phyloP scores from a whole-genome alignment of 106 monocot genomes.

The Dendrobium chrysotoxum region DNA sequence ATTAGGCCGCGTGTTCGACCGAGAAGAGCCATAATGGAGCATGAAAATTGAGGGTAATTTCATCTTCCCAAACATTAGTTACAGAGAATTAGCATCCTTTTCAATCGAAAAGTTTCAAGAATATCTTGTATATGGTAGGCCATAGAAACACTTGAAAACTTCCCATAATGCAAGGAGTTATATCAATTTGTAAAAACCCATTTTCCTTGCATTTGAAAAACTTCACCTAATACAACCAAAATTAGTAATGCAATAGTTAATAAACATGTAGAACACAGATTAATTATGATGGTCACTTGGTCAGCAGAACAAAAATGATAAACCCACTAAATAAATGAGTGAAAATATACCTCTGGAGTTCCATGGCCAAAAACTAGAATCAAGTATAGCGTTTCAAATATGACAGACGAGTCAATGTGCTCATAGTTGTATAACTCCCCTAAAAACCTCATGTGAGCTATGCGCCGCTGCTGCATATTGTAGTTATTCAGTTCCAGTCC shows the following conservation, averaged over 20 bases:
- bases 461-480: conserved; percentile 82
- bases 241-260: not conserved
- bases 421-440: conserved; percentile 94
- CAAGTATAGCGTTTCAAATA: conserved; percentile 89
- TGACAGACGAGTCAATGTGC: conserved; percentile 86
- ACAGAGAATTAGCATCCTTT: not conserved
- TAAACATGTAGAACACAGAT: too few species aligned
- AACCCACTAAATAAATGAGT: not conserved
- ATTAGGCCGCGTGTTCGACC: too few species aligned
- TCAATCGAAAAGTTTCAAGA: not conserved
- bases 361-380: conserved; percentile 78
- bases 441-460: conserved; percentile 93
- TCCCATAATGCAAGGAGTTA: not conserved
- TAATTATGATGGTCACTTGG: too few species aligned
- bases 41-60: not conserved
- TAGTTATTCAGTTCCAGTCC: conserved; percentile 94
- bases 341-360: conserved; percentile 71
- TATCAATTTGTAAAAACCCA: not conserved
- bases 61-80: not conserved
- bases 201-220: not conserved
- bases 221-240: not conserved
- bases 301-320: not conserved
- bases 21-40: too few species aligned
- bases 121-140: not conserved
- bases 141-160: not conserved